A percentile compares a stretch with the other conserved stretches of the same genome.
phyloP scores from a whole-genome alignment of 2,329 filamentous ascomycete genomes.

The Hirsutella rhossiliensis region DNA sequence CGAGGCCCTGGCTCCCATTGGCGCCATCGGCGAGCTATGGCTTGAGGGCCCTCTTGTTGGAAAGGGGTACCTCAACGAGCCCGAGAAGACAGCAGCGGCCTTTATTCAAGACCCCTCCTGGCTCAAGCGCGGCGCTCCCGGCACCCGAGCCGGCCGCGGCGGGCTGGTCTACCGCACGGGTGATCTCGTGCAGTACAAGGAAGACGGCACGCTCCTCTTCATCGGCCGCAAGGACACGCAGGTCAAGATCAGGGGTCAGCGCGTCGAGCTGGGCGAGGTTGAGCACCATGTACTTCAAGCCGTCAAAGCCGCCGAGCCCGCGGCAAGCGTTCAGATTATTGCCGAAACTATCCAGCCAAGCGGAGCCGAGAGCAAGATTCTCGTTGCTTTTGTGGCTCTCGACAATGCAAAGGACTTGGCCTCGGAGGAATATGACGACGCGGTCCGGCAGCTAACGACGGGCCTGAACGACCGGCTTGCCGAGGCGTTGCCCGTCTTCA shows the following conservation, averaged over 20 bases:
- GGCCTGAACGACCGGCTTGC: not conserved
- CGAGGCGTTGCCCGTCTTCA: conserved; percentile 2
- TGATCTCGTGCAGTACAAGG: conserved; percentile 4
- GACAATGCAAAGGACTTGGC: not conserved
- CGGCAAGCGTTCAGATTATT: conserved; percentile 1
- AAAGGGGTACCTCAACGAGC: conserved; percentile 26
- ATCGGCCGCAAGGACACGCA: conserved; percentile 1
- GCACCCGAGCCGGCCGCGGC: conserved; percentile 1
- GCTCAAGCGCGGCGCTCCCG: not conserved
- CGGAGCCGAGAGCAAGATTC: not conserved
- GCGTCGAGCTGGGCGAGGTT: conserved; percentile 12
- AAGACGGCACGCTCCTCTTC: conserved; percentile 1
- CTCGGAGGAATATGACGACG: not conserved
- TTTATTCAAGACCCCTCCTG: conserved; percentile 1
- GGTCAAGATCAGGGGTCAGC: conserved; percentile 8
- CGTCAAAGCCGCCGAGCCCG: not conserved
- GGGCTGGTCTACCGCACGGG: conserved; percentile 5
- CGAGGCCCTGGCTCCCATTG: conserved; percentile 2
- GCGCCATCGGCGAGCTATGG: conserved; percentile 4
- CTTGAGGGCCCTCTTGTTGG: conserved; percentile 24
- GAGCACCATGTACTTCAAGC: conserved; percentile 4
- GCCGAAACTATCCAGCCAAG: conserved; percentile 1
- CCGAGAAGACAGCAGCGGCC: conserved; percentile 3
- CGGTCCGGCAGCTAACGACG: not conserved
- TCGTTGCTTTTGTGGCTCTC: conserved; percentile 1